Percentiles rank a stretch among this genome's conserved stretches.
phyloP scores from a whole-genome alignment of 331 rosid genomes.

The Dryas integrifolia region DNA sequence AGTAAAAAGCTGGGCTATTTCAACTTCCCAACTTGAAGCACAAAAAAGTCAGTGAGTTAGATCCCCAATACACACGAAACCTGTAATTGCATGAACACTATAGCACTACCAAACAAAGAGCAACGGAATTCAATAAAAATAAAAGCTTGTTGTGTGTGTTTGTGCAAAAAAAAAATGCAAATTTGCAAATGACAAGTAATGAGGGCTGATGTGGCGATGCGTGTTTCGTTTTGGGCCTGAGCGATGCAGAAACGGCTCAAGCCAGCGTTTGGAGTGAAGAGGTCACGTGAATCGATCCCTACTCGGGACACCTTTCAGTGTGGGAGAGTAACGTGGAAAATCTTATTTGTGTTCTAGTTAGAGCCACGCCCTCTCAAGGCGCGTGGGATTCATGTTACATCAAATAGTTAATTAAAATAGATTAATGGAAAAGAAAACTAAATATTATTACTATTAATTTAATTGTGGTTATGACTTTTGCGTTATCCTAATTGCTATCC shows the following conservation, averaged over 20 bases:
- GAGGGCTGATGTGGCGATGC: slow-evolving; percentile 24
- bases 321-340: slow-evolving; percentile 23
- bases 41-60: background rate
- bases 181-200: background rate
- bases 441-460: background rate
- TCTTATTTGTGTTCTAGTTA: background rate
- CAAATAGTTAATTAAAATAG: background rate
- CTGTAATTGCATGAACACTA: slow-evolving; percentile 8
- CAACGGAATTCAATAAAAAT: background rate
- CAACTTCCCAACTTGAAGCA: background rate
- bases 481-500: background rate
- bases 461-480: background rate
- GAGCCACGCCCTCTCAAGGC: background rate
- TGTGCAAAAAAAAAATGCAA: background rate
- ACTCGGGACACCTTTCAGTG: slow-evolving; percentile 14
- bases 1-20: no score
- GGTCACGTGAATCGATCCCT: slow-evolving; percentile 32
- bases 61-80: slow-evolving; percentile 25
- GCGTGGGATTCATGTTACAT: background rate
- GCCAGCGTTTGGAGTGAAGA: slow-evolving; percentile 7
- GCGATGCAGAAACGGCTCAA: background rate
- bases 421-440: no score
- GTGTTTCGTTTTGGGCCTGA: slow-evolving; percentile 15
- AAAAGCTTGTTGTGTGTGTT: slow-evolving; percentile 8
- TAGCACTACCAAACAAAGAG: slow-evolving; percentile 23